Percentiles rank a stretch among this genome's conserved stretches.
Conservation (phyloP, 2,329 filamentous ascomycete species). For the Bipolaris victoriae region DNA sequence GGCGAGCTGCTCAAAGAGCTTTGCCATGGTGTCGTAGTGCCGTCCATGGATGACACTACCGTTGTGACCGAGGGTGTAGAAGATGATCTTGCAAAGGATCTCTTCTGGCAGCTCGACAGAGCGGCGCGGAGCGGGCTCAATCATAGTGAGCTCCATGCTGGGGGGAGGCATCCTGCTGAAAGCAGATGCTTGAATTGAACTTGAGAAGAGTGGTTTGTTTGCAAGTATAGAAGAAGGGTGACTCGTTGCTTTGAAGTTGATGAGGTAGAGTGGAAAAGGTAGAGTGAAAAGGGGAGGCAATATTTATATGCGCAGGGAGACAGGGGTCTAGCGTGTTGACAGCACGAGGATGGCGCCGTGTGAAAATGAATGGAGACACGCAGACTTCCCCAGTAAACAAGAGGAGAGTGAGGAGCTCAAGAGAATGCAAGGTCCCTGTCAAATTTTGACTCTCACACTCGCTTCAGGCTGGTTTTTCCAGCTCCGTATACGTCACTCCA, state of each 20-base stretch:
- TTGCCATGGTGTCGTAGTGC: background rate
- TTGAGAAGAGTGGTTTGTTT: constrained; percentile 1
- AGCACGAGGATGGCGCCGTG: background rate
- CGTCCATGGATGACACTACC: background rate
- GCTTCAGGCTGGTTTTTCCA: background rate
- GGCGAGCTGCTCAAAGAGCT: background rate
- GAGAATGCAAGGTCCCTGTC: background rate
- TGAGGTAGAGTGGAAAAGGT: background rate
- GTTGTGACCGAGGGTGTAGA: background rate
- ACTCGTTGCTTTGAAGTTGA: background rate
- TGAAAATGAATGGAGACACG: constrained; percentile 1
- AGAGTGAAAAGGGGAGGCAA: background rate
- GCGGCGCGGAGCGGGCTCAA: constrained; percentile 8
- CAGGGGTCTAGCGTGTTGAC: background rate
- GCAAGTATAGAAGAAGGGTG: background rate
- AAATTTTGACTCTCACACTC: background rate
- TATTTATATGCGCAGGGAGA: constrained; percentile 4
- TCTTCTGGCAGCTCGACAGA: constrained; percentile 22
- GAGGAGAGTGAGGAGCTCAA: background rate
- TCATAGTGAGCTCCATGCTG: background rate
- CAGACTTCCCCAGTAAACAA: background rate
- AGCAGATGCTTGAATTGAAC: background rate
- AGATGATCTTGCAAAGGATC: constrained; percentile 24
- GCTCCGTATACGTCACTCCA: constrained; percentile 2
- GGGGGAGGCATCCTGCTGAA: constrained; percentile 1